Percentiles rank a stretch among this genome's conserved stretches.
These are phyloP conservation scores for Linnemannia elongata DNA, from an alignment of 192 early-diverging fungal species.

Conservation along the genomic window DNA sequence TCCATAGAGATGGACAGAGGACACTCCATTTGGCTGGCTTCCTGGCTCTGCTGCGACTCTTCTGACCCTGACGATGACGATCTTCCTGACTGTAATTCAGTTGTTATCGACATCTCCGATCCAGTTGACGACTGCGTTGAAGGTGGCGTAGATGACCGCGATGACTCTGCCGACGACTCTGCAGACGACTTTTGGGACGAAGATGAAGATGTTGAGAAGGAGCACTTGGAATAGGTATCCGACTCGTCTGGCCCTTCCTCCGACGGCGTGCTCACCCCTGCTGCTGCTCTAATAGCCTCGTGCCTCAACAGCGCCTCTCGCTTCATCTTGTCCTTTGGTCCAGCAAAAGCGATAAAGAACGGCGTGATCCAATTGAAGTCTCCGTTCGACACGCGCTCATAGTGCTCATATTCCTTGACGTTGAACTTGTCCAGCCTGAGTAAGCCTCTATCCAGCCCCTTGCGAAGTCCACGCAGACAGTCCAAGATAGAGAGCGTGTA, in stretches of 20 bases:
- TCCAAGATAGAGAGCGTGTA: conserved; percentile 77
- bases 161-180: background rate
- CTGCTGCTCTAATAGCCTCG: background rate
- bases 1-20: background rate
- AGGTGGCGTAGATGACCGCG: conserved; percentile 16
- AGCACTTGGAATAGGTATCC: conserved; percentile 5
- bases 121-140: conserved; percentile 4
- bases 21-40: background rate
- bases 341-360: conserved; percentile 80
- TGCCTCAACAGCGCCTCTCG: background rate
- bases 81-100: background rate
- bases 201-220: conserved; percentile 4
- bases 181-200: background rate
- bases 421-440: conserved; percentile 72
- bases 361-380: conserved; percentile 83
- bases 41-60: background rate
- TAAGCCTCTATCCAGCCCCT: conserved; percentile 69
- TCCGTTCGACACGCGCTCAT: conserved; percentile 77
- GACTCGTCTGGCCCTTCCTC: background rate
- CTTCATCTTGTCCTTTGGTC: conserved; percentile 68
- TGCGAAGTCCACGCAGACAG: conserved; percentile 74
- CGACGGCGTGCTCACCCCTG: background rate
- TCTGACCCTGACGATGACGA: background rate
- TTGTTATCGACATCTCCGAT: background rate
- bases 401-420: conserved; percentile 79